A percentile compares a stretch with the other conserved stretches of the same genome.
Conservation (phyloP, 2,329 filamentous ascomycete genomes). For the Penicillium rolfsii region DNA sequence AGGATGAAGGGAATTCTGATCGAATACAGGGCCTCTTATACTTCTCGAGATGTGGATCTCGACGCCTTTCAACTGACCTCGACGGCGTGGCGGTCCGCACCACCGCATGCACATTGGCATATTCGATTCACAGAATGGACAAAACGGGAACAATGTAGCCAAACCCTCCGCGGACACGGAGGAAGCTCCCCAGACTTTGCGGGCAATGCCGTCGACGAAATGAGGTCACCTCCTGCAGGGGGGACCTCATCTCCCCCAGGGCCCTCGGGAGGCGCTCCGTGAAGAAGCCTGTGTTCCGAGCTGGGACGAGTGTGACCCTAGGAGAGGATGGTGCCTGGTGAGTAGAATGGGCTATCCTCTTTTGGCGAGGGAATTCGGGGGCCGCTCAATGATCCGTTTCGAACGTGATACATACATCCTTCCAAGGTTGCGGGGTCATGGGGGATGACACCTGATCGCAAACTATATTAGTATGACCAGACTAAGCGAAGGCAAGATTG, state of each 20-base stretch:
- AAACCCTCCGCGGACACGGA: constrained; percentile 30
- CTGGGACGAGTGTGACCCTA: constrained; percentile 8
- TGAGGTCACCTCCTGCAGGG: constrained; percentile 12
- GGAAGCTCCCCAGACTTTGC: constrained; percentile 11
- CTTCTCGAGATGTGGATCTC: constrained; percentile 2
- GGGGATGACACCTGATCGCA: not conserved
- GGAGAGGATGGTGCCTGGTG: not conserved
- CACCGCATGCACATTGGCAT: constrained; percentile 3
- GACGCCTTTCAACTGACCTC: constrained; percentile 2
- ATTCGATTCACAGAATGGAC: constrained; percentile 5
- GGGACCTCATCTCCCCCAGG: constrained; percentile 5
- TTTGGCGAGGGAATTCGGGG: not conserved
- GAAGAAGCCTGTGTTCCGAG: constrained; percentile 9
- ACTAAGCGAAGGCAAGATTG: constrained; percentile 8
- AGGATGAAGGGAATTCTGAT: not conserved
- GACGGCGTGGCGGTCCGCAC: constrained; percentile 21
- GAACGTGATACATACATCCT: not conserved
- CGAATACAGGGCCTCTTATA: constrained; percentile 18
- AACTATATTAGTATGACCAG: not conserved
- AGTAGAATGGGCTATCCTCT: constrained; percentile 1
- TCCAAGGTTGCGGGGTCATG: not conserved
- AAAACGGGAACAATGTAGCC: constrained; percentile 17
- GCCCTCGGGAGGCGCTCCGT: not conserved
- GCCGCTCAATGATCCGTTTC: constrained; percentile 12
- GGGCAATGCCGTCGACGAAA: not conserved